phyloP scores from a whole-genome alignment of 2,329 filamentous ascomycete species.

The Pseudogymnoascus sp. region DNA sequence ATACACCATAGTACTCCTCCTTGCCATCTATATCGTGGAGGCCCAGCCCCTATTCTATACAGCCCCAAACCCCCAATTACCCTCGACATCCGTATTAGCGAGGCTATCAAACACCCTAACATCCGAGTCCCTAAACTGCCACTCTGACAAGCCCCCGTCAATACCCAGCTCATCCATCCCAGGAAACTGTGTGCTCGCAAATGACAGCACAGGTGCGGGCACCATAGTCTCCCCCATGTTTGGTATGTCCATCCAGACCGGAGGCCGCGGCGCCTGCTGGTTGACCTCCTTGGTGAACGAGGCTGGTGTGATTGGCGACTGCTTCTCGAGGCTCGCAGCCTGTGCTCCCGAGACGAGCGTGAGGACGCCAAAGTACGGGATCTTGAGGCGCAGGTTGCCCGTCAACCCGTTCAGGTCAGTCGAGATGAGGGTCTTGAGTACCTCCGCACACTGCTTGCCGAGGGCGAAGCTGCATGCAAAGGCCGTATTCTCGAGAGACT shows the following conservation, averaged over 20 bases:
- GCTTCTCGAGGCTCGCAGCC: background rate
- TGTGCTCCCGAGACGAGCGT: conserved; percentile 20
- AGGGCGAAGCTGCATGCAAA: background rate
- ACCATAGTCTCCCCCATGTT: background rate
- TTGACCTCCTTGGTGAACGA: background rate
- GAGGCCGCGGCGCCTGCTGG: background rate
- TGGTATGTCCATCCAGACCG: background rate
- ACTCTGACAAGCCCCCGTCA: conserved; percentile 15
- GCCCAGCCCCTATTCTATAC: background rate
- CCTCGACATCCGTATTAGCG: conserved; percentile 26
- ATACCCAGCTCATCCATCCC: conserved; percentile 10
- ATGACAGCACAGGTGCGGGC: conserved; percentile 18
- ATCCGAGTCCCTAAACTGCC: conserved; percentile 20
- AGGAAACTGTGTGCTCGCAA: conserved; percentile 14
- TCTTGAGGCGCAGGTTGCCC: conserved; percentile 25
- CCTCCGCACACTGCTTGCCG: conserved; percentile 22
- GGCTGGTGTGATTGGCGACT: background rate
- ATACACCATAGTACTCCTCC: background rate
- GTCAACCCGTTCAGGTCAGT: conserved; percentile 1
- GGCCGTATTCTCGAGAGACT: conserved; percentile 19
- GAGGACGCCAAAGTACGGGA: conserved; percentile 28
- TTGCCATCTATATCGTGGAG: background rate
- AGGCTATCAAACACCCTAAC: conserved; percentile 27
- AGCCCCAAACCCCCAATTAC: conserved; percentile 24
- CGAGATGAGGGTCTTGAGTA: conserved; percentile 24